phyloP scores from a whole-genome alignment of 345 rosid genomes.

The Gynandropsis gynandra region DNA sequence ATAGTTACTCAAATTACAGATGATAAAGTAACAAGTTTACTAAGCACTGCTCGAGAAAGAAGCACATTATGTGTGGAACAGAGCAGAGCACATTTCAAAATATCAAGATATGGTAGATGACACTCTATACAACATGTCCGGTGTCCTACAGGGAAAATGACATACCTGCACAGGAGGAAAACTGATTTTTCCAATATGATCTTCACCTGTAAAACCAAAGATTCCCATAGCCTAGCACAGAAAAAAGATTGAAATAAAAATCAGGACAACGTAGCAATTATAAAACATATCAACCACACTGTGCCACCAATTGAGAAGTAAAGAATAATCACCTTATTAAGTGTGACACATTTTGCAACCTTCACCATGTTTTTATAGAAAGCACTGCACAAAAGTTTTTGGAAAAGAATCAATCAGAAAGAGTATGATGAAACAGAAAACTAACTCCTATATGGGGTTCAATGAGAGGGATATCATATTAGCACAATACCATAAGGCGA shows the following conservation, averaged over 20 bases:
- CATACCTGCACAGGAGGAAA: conserved; percentile 93
- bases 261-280: not conserved
- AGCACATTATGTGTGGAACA: too few species aligned
- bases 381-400: conserved; percentile 39
- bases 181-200: conserved; percentile 84
- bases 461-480: not conserved
- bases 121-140: too few species aligned
- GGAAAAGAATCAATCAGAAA: conserved; percentile 10
- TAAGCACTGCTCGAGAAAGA: too few species aligned
- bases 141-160: conserved; percentile 9
- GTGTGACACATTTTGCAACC: conserved; percentile 82
- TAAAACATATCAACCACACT: not conserved
- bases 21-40: too few species aligned
- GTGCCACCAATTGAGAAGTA: conserved; percentile 1
- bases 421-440: conserved; percentile 1
- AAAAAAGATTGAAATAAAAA: not conserved
- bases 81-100: not conserved
- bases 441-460: not conserved
- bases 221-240: conserved; percentile 61
- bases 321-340: conserved; percentile 50
- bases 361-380: conserved; percentile 87
- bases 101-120: not conserved
- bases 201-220: conserved; percentile 94
- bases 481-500: not conserved
- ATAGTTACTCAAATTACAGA: not conserved